Evolutionary conservation across 768 basidiomycete genomes (phyloP).

Genomic region (Auricularia sp.): DNA sequence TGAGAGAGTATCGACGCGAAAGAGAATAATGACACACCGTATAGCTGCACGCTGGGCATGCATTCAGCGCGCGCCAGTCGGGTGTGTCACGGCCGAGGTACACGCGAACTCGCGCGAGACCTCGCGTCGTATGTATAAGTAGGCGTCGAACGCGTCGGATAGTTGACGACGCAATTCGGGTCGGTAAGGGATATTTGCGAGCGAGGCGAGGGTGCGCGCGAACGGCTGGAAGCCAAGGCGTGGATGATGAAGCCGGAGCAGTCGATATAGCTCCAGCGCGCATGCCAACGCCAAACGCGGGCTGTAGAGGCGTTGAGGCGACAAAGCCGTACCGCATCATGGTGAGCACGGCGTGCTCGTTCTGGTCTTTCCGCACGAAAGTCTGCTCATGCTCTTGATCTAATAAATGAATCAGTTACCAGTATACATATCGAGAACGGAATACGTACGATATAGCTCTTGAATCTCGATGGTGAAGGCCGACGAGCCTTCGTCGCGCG

Average conservation of each 20-base stretch:
- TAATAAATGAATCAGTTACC: neutral
- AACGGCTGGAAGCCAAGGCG: neutral
- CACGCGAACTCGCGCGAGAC: slow-evolving; percentile 9
- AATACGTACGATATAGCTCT: neutral
- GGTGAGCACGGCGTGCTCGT: neutral
- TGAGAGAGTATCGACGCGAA: neutral
- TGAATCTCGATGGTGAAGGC: neutral
- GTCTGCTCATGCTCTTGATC: neutral
- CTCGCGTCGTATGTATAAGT: slow-evolving; percentile 14
- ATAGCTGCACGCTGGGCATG: slow-evolving; percentile 10
- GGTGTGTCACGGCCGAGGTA: slow-evolving; percentile 10
- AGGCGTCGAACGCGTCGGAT: slow-evolving; percentile 17
- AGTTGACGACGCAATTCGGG: slow-evolving; percentile 14
- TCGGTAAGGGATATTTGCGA: slow-evolving; percentile 4
- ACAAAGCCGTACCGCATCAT: neutral
- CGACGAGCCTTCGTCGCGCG: neutral
- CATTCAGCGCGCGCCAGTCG: slow-evolving; percentile 9
- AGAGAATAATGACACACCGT: neutral
- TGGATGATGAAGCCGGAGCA: neutral
- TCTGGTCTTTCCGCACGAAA: neutral
- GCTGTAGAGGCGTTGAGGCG: neutral
- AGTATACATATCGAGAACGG: neutral
- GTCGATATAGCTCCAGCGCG: neutral
- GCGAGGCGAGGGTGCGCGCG: neutral
- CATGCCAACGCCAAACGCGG: neutral